Percentiles rank a stretch among this genome's conserved stretches.
phyloP scores from a whole-genome alignment of 2,329 filamentous ascomycete species.

The Hypoxylon rubiginosum region DNA sequence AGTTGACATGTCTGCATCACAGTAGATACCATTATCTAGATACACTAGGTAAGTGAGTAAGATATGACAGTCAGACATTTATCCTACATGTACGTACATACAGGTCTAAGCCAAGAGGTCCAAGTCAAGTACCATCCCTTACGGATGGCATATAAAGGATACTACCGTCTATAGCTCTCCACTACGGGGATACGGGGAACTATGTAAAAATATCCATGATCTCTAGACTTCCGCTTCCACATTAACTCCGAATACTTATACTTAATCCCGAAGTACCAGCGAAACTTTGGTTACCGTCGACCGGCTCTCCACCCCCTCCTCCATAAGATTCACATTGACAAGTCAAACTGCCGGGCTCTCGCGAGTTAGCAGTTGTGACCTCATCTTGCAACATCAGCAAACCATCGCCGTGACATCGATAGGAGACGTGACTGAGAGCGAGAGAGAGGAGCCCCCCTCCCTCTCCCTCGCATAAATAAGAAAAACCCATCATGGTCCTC shows the following conservation, averaged over 20 bases:
- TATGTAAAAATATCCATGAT: neutral
- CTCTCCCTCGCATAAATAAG: constrained; percentile 10
- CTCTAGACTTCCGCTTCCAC: constrained; percentile 6
- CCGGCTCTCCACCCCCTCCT: constrained; percentile 24
- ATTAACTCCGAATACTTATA: constrained; percentile 34
- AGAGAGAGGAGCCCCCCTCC: neutral
- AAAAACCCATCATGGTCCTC: constrained; percentile 46
- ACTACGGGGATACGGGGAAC: constrained; percentile 1
- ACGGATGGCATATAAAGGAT: neutral
- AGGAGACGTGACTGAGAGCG: neutral
- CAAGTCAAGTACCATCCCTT: neutral
- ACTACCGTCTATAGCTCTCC: neutral
- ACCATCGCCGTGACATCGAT: constrained; percentile 2
- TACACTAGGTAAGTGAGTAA: neutral
- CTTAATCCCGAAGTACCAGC: constrained; percentile 24
- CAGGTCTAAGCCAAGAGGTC: neutral
- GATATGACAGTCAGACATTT: neutral
- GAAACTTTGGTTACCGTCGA: too few species aligned
- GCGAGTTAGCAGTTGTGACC: constrained; percentile 21
- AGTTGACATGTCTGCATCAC: neutral
- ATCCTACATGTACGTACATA: neutral
- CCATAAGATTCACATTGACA: neutral
- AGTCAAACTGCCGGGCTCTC: constrained; percentile 19
- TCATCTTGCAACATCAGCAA: constrained; percentile 21
- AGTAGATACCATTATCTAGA: neutral